Evolutionary conservation across 202 grass and related monocot genomes (phyloP).

Genomic region (Schoenoplectus tabernaemontani): DNA sequence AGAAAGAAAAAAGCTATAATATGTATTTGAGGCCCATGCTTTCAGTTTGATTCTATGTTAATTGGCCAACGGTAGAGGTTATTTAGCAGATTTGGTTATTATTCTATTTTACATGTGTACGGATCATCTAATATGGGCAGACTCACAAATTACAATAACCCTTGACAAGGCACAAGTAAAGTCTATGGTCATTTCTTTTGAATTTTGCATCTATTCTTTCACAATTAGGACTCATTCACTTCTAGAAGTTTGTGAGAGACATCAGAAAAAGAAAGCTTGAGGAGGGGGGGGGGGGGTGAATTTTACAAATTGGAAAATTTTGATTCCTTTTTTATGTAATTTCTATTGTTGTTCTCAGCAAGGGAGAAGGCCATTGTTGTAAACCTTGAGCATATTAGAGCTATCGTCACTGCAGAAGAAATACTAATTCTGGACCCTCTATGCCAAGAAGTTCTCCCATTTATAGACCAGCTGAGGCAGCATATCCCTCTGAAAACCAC

Average conservation of each 20-base stretch:
- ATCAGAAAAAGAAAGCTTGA: too few relatives aligned
- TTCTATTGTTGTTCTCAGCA: constrained; percentile 39
- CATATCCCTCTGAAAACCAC: constrained; percentile 53
- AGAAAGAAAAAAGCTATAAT: neutral
- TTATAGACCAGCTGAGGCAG: constrained; percentile 73
- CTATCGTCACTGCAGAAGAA: constrained; percentile 81
- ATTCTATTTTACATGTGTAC: neutral
- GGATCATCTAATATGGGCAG: neutral
- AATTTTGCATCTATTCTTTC: neutral
- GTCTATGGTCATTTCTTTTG: neutral
- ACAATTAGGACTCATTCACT: too few relatives aligned
- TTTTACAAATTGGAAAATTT: too few relatives aligned
- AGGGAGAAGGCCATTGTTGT: constrained; percentile 94
- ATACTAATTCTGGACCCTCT: constrained; percentile 77
- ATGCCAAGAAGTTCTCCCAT: constrained; percentile 67
- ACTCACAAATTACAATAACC: neutral
- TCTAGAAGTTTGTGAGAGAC: too few relatives aligned
- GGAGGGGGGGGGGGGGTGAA: too few relatives aligned
- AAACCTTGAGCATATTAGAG: constrained; percentile 82
- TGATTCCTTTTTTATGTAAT: neutral
- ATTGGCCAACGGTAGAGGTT: too few relatives aligned
- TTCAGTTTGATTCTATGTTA: neutral
- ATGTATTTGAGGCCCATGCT: constrained; percentile 3
- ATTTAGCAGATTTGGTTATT: neutral
- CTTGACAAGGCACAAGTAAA: neutral